phyloP scores from a whole-genome alignment of 257 asterid genomes.

The Capsicum pubescens region DNA sequence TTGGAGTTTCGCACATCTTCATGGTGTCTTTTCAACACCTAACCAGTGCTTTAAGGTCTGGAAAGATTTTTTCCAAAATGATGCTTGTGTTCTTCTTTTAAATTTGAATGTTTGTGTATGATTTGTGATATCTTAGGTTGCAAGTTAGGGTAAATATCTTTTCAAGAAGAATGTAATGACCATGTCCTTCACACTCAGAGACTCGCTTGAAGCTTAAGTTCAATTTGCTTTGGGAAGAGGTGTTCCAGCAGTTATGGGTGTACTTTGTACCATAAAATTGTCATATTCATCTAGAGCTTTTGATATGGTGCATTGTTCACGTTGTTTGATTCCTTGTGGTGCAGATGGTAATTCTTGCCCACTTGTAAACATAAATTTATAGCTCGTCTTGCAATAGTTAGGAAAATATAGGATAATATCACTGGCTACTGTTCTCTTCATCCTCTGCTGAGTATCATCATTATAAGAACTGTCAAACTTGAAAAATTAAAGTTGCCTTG shows the following conservation, averaged over 20 bases:
- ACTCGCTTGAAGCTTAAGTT: conserved; percentile 54
- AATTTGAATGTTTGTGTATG: background rate
- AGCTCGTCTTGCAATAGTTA: background rate
- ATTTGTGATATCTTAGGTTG: conserved; percentile 38
- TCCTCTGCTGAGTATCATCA: background rate
- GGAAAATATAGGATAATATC: background rate
- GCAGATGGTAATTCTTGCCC: background rate
- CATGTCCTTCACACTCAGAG: conserved; percentile 55
- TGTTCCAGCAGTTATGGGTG: too few species aligned
- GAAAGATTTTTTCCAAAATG: too few species aligned
- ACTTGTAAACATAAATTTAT: background rate
- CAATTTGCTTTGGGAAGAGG: conserved; percentile 45
- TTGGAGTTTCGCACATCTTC: too few species aligned
- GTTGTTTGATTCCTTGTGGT: too few species aligned
- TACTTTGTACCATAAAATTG: too few species aligned
- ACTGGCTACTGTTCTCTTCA: background rate
- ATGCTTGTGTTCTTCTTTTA: too few species aligned
- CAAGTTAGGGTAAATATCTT: conserved; percentile 56
- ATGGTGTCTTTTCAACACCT: too few species aligned
- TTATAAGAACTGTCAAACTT: too few species aligned
- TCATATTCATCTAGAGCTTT: too few species aligned
- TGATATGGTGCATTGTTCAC: too few species aligned
- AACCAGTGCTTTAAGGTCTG: too few species aligned
- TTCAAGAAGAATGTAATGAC: conserved; percentile 52
- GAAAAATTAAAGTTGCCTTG: too few species aligned